Evolutionary conservation across 495 filamentous ascomycete species (phyloP).

Genomic region (Neurospora cerealis): DNA sequence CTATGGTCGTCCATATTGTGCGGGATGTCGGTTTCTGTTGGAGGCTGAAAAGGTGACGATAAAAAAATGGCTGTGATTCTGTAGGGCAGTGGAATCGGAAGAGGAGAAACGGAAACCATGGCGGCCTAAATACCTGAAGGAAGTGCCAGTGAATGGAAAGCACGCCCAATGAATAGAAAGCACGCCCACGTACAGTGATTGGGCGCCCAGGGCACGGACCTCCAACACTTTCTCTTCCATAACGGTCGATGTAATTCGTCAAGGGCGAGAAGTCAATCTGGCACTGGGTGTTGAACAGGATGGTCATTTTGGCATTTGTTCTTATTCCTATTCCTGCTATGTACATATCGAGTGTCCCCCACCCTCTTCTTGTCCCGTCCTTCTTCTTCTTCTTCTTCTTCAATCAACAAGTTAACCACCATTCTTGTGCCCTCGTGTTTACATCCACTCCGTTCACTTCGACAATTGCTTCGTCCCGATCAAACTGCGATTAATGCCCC

Average conservation of each 20-base stretch:
- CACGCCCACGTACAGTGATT: too few species aligned
- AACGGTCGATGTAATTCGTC: neutral
- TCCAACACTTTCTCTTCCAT: neutral
- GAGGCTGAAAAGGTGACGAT: too few species aligned
- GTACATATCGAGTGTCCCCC: neutral
- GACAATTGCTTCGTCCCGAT: neutral
- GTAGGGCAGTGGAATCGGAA: too few species aligned
- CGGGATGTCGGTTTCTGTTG: neutral
- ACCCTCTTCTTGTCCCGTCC: neutral
- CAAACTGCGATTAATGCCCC: neutral
- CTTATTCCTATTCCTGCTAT: neutral
- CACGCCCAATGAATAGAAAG: neutral
- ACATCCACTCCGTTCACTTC: neutral
- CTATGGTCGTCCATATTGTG: too few species aligned
- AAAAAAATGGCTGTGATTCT: too few species aligned
- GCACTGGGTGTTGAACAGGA: neutral
- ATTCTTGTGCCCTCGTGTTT: neutral
- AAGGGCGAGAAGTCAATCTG: neutral
- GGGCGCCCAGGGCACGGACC: neutral
- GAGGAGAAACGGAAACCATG: rapidly evolving
- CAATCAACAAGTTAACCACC: neutral
- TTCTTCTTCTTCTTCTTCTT: neutral
- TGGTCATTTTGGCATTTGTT: neutral
- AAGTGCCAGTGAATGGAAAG: neutral
- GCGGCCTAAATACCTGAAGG: neutral